Percentiles rank a stretch among this genome's conserved stretches.
Conservation (phyloP, 768 basidiomycete genomes). For the Hygrocybe coccinea region DNA sequence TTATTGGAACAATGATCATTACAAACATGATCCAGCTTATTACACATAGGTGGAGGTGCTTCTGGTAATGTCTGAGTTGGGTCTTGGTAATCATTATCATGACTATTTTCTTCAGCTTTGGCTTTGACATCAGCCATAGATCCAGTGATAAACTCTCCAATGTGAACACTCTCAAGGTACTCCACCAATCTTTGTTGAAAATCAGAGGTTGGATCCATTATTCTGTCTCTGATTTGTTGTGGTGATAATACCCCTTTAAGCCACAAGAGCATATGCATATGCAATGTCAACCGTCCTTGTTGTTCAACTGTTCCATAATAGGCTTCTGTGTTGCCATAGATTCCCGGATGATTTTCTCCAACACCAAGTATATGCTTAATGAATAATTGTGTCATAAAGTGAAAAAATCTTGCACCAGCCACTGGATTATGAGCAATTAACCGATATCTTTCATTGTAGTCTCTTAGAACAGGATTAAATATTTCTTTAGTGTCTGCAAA, state of each 20-base stretch:
- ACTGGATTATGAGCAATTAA: slow-evolving; percentile 23
- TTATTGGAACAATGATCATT: neutral
- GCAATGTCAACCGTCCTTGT: slow-evolving; percentile 34
- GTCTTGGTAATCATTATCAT: slow-evolving; percentile 8
- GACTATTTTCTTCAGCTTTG: neutral
- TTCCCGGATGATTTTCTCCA: neutral
- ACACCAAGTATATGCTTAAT: slow-evolving; percentile 15
- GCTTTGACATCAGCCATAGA: slow-evolving; percentile 14
- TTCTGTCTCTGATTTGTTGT: slow-evolving; percentile 28
- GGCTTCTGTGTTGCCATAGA: slow-evolving; percentile 9
- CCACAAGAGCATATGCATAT: slow-evolving; percentile 37
- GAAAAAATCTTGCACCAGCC: slow-evolving; percentile 26
- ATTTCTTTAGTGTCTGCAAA: neutral
- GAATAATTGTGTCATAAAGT: slow-evolving; percentile 20
- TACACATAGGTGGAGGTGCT: slow-evolving; percentile 16
- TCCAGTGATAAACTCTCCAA: slow-evolving; percentile 29
- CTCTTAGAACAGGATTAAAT: slow-evolving; percentile 11
- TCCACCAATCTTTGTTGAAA: slow-evolving; percentile 24
- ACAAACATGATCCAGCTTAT: neutral
- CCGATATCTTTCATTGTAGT: slow-evolving; percentile 8
- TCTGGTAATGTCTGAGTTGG: slow-evolving; percentile 23
- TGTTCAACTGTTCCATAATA: slow-evolving; percentile 35
- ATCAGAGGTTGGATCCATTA: slow-evolving; percentile 18
- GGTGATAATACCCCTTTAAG: slow-evolving; percentile 25
- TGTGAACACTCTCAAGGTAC: slow-evolving; percentile 29